Percentiles rank a stretch among this genome's conserved stretches.
These are phyloP conservation scores for Neoscytalidium dimidiatum DNA, from an alignment of 2,329 filamentous ascomycete genomes.

Conservation along the genomic window DNA sequence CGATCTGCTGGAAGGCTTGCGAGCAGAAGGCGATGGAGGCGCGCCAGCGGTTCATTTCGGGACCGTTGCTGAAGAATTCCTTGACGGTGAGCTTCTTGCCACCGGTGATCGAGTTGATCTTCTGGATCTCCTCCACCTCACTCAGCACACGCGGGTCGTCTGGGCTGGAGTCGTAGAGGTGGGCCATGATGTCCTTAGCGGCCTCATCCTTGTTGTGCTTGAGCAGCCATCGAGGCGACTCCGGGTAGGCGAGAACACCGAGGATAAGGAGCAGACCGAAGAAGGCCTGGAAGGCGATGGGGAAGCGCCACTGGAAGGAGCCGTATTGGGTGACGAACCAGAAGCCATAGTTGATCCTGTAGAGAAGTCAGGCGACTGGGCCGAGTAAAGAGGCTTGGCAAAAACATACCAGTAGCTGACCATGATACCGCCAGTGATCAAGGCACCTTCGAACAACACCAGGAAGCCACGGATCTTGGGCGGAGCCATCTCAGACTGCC, in stretches of 20 bases:
- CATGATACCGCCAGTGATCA: slow-evolving; percentile 51
- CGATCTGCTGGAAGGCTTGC: slow-evolving; percentile 65
- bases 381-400: slow-evolving; percentile 27
- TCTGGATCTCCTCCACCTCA: slow-evolving; percentile 61
- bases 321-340: slow-evolving; percentile 41
- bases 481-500: slow-evolving; percentile 54
- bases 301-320: slow-evolving; percentile 49
- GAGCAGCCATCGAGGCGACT: slow-evolving; percentile 35
- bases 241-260: slow-evolving; percentile 39
- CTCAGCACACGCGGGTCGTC: slow-evolving; percentile 57
- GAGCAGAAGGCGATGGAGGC: slow-evolving; percentile 61
- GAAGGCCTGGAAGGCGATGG: slow-evolving; percentile 54
- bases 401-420: slow-evolving; percentile 49
- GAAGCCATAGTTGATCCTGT: slow-evolving; percentile 48
- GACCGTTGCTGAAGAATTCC: slow-evolving; percentile 60
- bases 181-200: slow-evolving; percentile 52
- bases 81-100: slow-evolving; percentile 45
- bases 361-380: slow-evolving; percentile 22
- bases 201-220: slow-evolving; percentile 46
- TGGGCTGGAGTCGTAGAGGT: slow-evolving; percentile 47
- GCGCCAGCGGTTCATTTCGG: slow-evolving; percentile 65
- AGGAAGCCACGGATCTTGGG: slow-evolving; percentile 61
- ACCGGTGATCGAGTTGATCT: slow-evolving; percentile 50
- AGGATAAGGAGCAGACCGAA: slow-evolving; percentile 48
- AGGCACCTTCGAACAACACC: slow-evolving; percentile 59